Percentiles rank a stretch among this genome's conserved stretches.
Evolutionary conservation across 495 filamentous ascomycete genomes (phyloP).

Genomic region (Rusavskia elegans): DNA sequence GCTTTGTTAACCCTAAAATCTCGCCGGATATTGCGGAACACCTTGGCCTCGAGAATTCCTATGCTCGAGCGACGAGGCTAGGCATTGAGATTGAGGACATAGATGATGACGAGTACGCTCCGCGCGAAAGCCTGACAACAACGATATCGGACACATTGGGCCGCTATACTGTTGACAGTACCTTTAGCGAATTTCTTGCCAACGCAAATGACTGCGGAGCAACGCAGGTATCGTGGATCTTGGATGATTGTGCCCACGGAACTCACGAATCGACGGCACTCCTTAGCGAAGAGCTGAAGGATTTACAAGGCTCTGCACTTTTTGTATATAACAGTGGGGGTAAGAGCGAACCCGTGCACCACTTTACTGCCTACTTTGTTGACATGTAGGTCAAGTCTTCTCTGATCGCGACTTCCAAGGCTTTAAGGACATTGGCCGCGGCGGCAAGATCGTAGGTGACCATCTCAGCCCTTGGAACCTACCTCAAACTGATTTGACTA

Average conservation of each 20-base stretch:
- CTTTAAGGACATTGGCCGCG: slow-evolving; percentile 23
- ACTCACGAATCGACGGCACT: slow-evolving; percentile 6
- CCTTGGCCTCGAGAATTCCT: slow-evolving; percentile 15
- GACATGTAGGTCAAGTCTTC: slow-evolving; percentile 11
- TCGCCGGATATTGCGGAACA: slow-evolving; percentile 8
- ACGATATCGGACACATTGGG: slow-evolving; percentile 23
- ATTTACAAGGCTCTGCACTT: slow-evolving; percentile 22
- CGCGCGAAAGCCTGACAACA: slow-evolving; percentile 18
- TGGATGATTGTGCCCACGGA: slow-evolving; percentile 14
- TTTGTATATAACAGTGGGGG: slow-evolving; percentile 23
- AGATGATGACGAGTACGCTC: slow-evolving; percentile 25
- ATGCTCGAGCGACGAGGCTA: slow-evolving; percentile 13
- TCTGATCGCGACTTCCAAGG: slow-evolving; percentile 21
- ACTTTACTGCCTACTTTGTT: neutral
- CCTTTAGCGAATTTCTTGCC: slow-evolving; percentile 29
- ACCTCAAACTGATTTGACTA: neutral
- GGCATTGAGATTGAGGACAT: slow-evolving; percentile 16
- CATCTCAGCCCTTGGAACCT: neutral
- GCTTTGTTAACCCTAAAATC: slow-evolving; percentile 17
- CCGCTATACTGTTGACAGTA: slow-evolving; percentile 21
- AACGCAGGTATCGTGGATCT: slow-evolving; percentile 19
- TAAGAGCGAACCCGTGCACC: slow-evolving; percentile 1
- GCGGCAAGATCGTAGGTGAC: slow-evolving; percentile 15
- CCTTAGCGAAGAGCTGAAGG: slow-evolving; percentile 13
- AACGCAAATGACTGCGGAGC: slow-evolving; percentile 28